Evolutionary conservation across 495 filamentous ascomycete species (phyloP).

Genomic region (Amphirosellinia nigrospora): DNA sequence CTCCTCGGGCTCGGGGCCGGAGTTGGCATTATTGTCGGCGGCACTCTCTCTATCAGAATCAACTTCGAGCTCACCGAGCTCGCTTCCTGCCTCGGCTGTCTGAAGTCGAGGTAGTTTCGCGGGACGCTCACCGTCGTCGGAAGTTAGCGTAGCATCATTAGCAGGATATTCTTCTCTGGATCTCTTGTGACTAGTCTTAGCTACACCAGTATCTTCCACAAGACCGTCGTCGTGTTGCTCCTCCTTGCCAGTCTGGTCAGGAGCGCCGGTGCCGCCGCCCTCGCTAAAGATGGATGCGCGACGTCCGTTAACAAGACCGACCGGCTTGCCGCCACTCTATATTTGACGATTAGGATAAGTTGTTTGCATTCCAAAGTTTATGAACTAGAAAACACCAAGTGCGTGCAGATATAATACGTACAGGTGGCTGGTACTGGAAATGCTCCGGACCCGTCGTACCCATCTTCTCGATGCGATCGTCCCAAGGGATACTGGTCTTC

Average conservation of each 20-base stretch:
- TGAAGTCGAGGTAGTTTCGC: not conserved
- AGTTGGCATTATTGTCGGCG: not conserved
- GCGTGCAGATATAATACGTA: slow-evolving; percentile 31
- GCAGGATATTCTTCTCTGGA: not conserved
- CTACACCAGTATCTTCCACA: not conserved
- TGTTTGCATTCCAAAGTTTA: not conserved
- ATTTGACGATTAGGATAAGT: not conserved
- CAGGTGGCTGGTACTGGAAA: slow-evolving; percentile 47
- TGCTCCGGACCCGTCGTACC: slow-evolving; percentile 11
- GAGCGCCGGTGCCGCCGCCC: not conserved
- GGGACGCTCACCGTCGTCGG: not conserved
- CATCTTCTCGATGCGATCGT: slow-evolving; percentile 46
- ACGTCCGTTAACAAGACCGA: slow-evolving; percentile 29
- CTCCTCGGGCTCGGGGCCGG: not conserved
- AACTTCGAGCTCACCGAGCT: not conserved
- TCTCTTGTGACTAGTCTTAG: not conserved
- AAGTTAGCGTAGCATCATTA: no score
- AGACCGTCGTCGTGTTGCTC: not conserved
- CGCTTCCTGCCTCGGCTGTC: not conserved
- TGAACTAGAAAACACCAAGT: not conserved
- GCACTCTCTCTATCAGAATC: not conserved
- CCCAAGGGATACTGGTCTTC: slow-evolving; percentile 64
- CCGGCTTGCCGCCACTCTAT: slow-evolving; percentile 47
- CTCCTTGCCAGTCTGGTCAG: not conserved
- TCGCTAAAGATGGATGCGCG: not conserved